These are phyloP conservation scores for Penicillium sp. DNA, from an alignment of 2,329 filamentous ascomycete genomes.

Conservation along the genomic window DNA sequence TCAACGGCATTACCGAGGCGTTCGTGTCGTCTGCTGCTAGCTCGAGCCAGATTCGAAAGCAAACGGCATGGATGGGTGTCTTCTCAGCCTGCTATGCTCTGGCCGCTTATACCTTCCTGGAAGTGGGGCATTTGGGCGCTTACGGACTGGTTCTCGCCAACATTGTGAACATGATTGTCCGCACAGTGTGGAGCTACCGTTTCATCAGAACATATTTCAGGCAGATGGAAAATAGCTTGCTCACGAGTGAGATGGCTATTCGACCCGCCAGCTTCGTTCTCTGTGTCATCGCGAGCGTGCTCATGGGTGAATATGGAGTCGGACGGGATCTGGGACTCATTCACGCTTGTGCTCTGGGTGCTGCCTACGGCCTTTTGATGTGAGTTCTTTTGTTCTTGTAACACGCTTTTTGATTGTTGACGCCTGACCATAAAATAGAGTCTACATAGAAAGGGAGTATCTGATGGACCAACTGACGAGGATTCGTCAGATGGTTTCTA, in stretches of 20 bases:
- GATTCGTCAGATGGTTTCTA: conserved; percentile 21
- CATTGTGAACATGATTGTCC: conserved; percentile 81
- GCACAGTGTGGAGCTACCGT: conserved; percentile 75
- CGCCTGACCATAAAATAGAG: conserved; percentile 27
- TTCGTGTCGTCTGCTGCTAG: conserved; percentile 88
- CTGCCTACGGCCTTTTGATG: conserved; percentile 60
- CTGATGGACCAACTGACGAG: conserved; percentile 28
- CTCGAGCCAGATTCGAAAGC: conserved; percentile 70
- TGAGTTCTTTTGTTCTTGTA: conserved; percentile 55
- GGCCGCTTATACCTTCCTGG: conserved; percentile 74
- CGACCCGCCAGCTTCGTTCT: conserved; percentile 46
- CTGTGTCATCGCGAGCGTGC: conserved; percentile 48
- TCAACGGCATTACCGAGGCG: conserved; percentile 89
- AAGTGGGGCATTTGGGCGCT: conserved; percentile 70
- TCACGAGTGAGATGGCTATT: conserved; percentile 48
- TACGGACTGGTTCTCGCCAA: conserved; percentile 84
- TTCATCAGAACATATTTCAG: conserved; percentile 72
- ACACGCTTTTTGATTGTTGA: conserved; percentile 20
- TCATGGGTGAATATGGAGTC: conserved; percentile 36
- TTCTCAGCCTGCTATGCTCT: conserved; percentile 77
- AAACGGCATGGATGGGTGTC: conserved; percentile 79
- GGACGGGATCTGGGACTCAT: conserved; percentile 33
- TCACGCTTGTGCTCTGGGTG: conserved; percentile 53
- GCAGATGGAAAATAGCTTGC: conserved; percentile 47
- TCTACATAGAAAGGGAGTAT: conserved; percentile 39